Base-by-base conservation (phyloP, 2,329 filamentous ascomycete species). In the Trichoderma lentiforme region DNA sequence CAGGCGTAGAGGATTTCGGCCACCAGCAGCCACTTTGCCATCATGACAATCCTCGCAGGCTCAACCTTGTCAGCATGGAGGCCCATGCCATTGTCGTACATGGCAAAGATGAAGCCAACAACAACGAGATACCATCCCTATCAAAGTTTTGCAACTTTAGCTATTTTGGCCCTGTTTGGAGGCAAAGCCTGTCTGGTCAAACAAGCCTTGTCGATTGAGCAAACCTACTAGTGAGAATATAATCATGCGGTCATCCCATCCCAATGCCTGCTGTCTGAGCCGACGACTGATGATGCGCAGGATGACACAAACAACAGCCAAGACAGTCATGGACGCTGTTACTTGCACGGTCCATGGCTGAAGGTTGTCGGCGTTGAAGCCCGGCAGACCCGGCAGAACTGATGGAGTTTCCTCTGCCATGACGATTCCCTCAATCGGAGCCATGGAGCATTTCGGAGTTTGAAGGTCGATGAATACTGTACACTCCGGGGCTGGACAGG, bases 231-330 rank as follows among this genome's bases (percentile, higher is more conserved):
- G 81, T 15, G 84, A 85, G 71, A 83, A 85, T 2, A 86, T 72
- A 68, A 86, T 84, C 79, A 85, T 81, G 74, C 80, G 84, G 75
- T 86, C 84, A 77, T 86, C 84, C 84, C 83, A 84, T 84, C 84
- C 85, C 9, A 86, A 74, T 64, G 76, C 72, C 68, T 84, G 83
- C 11, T 75, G 78, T 66, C 82, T 83, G 62, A 84, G 74, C 56
- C 78, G 79, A 6, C 84, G 82, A 71, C 82, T 82, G 14, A 82
- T 43, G 7, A 86, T 61, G 9, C 84, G 80, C 28, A 86, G 76
- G 15, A 67, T 75, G 8, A 86, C 82, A 6, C 78, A 74, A 1
- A 81, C 32, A 9, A 82, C 73, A 3, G 84, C 81, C 53, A 86
- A 76, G n/a, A 80, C 77, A 4, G 83, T 85, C 73, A 85, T 78